Evolutionary conservation across 163 green algal genomes (phyloP), one percentile per base, ranked within the genome.

Genomic region (Volvox carteri): DNA sequence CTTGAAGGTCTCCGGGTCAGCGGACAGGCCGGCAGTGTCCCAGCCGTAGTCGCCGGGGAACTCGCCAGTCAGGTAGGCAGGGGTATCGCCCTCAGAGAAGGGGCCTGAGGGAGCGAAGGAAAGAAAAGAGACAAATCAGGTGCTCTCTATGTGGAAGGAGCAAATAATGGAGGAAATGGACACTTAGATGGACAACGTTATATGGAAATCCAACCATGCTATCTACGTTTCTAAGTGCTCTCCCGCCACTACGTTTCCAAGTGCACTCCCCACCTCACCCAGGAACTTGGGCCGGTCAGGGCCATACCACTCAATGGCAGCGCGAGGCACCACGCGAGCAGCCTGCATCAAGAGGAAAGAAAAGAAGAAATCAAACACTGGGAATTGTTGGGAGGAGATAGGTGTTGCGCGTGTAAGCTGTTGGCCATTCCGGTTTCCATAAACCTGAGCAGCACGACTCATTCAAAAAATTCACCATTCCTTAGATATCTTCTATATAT

Each of bases 31-130:
- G 85, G 93, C 94, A 42, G 96, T 97, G 94, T 98, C 97, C 97
- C 97, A 99, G 92, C 97, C 97, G 90, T 99, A 99, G 97, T 99
- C 97, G 91, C 96, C 96, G 86, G 96, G 94, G 95, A 94, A 92
- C 91, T 98, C 96, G 84, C 96, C 96, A 52, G 91, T 97, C 89
- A 98, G 93, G 93, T 98, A 98, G 19, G 52, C 11, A 1, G 90
- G 90, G 48, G 35, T 37, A 58, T 90, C 78, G 73, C 39, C 72
- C 68, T 92, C 90, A 2, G 85, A 91, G 85, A 92, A 89, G 30
- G 90, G 90, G 78, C 90, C 84, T 90, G 85, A 6, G 19, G 23
- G 83, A 28, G 21, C 8, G 8, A n/a, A 14, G n/a, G n/a, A 74
- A 2, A n/a, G n/a, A n/a, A n/a, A n/a, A n/a, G n/a, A n/a, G n/a